Evolutionary conservation across 2,329 filamentous ascomycete genomes (phyloP), one percentile per base, ranked within the genome.

Genomic region (Orbilia javanica): DNA sequence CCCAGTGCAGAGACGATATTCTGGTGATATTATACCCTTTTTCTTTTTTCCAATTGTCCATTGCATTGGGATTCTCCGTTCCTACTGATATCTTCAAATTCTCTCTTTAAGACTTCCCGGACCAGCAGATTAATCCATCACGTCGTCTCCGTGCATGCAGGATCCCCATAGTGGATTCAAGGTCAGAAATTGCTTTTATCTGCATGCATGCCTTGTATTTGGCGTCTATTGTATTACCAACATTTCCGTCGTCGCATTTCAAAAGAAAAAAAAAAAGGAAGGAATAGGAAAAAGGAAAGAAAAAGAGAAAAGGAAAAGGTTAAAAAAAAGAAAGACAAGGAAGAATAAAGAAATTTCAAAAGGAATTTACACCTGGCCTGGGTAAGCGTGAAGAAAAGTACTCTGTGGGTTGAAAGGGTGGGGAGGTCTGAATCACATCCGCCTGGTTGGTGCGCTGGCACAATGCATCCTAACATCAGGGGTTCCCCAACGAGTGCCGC

Each of bases 391-490:
- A 34, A 10, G 67, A 64, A 64, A 55, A 44, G 55, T 15, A 71
- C 55, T 22, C 39, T 20, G 25, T 48, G 20, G 6, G 29, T 73
- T n/a, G n/a, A 62, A 48, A 65, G 15, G 42, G 42, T 15, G 29
- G 57, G 27, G 22, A 66, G 36, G 29, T 36, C 27, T 50, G 29
- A 64, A 52, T 66, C 22, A 36, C 60, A 57, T 13, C 57, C 57
- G 52, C 69, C 60, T 65, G 69, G 69, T 73, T 73, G 60, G 62
- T 73, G 69, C 69, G 69, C 29, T 73, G 69, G 69, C 69, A 65
- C 31, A n/a, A 48, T 22, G 55, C 60, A 64, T 46, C 39, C 60
- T 64, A 50, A 50, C 10, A 13, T 25, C 46, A 50, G 46, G 46
- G 60, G 53, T 39, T 60, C 20, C 55, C 18, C 55, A 60, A 15